Evolutionary conservation across 2,329 filamentous ascomycete genomes (phyloP), one percentile per base, ranked within the genome.

Genomic region (Taxawa tesnikishii): DNA sequence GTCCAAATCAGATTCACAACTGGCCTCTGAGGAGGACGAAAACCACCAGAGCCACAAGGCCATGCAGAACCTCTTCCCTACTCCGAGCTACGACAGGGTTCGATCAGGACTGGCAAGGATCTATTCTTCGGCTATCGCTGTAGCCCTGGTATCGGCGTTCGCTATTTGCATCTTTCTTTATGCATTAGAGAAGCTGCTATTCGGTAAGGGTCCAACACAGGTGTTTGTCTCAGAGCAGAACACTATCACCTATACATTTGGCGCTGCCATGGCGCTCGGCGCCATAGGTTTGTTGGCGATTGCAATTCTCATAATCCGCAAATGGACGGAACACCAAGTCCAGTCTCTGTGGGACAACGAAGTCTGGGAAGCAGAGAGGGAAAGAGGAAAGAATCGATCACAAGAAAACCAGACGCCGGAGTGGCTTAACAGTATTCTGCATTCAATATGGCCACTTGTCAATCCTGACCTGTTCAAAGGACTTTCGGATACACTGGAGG

Each of bases 381-480:
- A 67, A 19, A 59, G 67, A 32, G 68, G 72, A 31, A 57, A 68
- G 38, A 57, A 65, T 23, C 44, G 60, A 26, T 29, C 50, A 49
- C 16, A 44, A 62, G 40, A 61, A 71, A 2, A 73, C 79, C 79
- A 80, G 43, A 79, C 77, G 0, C 70, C 73, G 1, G 65, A 73
- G 32, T 84, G 79, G 80, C 63, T 84, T 33, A 84, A 84, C 47
- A 76, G 71, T 4, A 51, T 83, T 1, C 48, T 84, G 6, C 61
- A 68, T 4, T 70, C 77, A 2, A 66, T 83, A 4, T 84, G 80
- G 80, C 77, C 78, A 0, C 62, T 85, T 17, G 67, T 84, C 46
- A 84, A 84, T 46, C 80, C 79, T 0, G 80, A 84, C 43, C 62
- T 85, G 2, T 83, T 84, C 44, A 65, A 70, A 1, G 73, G 71